A percentile compares a stretch with the other conserved stretches of the same genome.
These are phyloP conservation scores for Phaeoacremonium minimum DNA, from an alignment of 2,329 filamentous ascomycete genomes.

Conservation along the genomic window DNA sequence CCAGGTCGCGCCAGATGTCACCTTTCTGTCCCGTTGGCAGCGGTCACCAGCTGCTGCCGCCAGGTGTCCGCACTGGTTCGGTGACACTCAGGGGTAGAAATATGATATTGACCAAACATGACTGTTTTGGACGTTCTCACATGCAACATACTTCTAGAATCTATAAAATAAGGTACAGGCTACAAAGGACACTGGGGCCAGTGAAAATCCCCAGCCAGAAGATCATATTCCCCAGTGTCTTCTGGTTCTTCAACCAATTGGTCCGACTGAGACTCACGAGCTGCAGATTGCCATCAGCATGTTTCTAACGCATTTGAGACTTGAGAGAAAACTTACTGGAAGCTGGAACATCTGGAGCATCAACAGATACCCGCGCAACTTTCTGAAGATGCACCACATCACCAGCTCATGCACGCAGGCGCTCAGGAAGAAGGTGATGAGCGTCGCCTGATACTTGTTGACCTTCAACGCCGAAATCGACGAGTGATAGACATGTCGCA, in stretches of 20 bases:
- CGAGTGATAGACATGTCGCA: constrained; percentile 75
- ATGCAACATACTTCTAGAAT: too few relatives aligned
- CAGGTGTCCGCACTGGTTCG: too few relatives aligned
- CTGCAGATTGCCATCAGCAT: constrained; percentile 18
- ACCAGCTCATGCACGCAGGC: constrained; percentile 71
- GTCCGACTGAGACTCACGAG: constrained; percentile 65
- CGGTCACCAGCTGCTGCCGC: too few relatives aligned
- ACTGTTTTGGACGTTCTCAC: too few relatives aligned
- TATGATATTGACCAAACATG: too few relatives aligned
- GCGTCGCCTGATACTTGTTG: constrained; percentile 65
- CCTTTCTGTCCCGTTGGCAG: too few relatives aligned
- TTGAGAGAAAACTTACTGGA: constrained; percentile 38
- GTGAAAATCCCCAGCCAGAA: constrained; percentile 80
- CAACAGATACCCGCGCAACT: constrained; percentile 69
- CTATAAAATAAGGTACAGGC: constrained; percentile 54
- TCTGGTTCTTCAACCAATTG: constrained; percentile 56
- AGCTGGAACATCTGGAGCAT: constrained; percentile 71
- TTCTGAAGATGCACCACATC: constrained; percentile 79
- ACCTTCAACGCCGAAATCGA: constrained; percentile 71
- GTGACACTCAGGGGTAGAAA: too few relatives aligned
- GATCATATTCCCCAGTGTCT: constrained; percentile 65
- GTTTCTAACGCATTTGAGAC: too few relatives aligned
- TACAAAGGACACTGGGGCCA: constrained; percentile 64
- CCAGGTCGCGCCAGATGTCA: too few relatives aligned
- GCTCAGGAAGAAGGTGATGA: constrained; percentile 71